Evolutionary conservation across 768 basidiomycete genomes (phyloP), one percentile per base, ranked within the genome.

Genomic region (Mycena kentingensis): DNA sequence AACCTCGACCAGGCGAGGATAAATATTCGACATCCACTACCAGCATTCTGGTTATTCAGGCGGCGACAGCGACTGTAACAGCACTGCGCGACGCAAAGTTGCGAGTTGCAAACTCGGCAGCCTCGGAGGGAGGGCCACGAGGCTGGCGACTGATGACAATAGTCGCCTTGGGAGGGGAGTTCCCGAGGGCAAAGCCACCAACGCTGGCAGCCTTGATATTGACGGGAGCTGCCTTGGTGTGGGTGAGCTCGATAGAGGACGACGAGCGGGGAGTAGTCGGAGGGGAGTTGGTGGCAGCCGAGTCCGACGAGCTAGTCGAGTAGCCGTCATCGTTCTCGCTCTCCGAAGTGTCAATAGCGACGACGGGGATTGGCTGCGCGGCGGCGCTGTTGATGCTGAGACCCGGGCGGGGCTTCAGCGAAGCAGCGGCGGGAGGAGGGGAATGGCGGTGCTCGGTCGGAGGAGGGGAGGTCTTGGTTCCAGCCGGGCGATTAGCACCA

Each of bases 31-130:
- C 42, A 22, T 49, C 35, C 46, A 46, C 38, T 22, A 35, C 16
- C n/a, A 32, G n/a, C 46, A 38, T 21, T 38, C 31, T 32, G 54
- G 22, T 54, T 8, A 54, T 32, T 37, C 42, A 36, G 34, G 13
- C 28, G 54, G 52, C 29, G 8, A 27, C 39, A 3, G 36, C 11
- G 42, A 52, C 29, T 19, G 24, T 25, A 21, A 49, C 5, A 26
- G 5, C 34, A 37, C 26, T 85, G 61, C 91, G 82, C 24, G 84
- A 84, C 5, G 91, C 91, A 74, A 93, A 93, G 69, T 93, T 93
- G 77, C 88, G 87, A 42, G 88, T 84, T n/a, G 87, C 86, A 44
- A 93, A 82, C 66, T 93, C 91, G 63, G 93, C 91, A 54, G 85
- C 82, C 66, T 87, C 87, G 18, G 88, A 88, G 42, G 92, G 92